Evolutionary conservation across 805 yeast genomes (phyloP).

Genomic region (Kazachstania viticola): DNA sequence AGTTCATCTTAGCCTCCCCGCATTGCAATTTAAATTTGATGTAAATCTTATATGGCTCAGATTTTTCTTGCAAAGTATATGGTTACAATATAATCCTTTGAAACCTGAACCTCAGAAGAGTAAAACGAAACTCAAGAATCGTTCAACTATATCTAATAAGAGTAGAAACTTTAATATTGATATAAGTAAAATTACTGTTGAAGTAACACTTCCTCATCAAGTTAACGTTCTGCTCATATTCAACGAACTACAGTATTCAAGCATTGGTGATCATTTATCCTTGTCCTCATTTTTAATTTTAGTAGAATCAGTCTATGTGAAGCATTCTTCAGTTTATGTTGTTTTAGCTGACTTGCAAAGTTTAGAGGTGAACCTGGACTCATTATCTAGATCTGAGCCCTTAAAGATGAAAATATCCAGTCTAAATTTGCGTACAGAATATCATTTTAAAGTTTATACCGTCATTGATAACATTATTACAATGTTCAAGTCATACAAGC

Average conservation of each 20-base stretch:
- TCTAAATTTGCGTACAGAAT: constrained; percentile 23
- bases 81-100: constrained; percentile 5
- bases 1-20: constrained; percentile 10
- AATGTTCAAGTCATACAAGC: constrained; percentile 36
- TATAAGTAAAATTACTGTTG: constrained; percentile 16
- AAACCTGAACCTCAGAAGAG: background rate
- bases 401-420: constrained; percentile 6
- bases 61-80: constrained; percentile 12
- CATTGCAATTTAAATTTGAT: constrained; percentile 18
- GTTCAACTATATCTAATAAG: background rate
- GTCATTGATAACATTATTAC: constrained; percentile 41
- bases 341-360: constrained; percentile 12
- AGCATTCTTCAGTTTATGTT: constrained; percentile 12
- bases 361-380: constrained; percentile 4
- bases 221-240: constrained; percentile 14
- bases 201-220: constrained; percentile 18
- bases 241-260: constrained; percentile 4
- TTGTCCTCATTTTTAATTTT: constrained; percentile 8
- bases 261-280: constrained; percentile 1
- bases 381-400: background rate
- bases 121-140: background rate
- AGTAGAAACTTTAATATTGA: constrained; percentile 3
- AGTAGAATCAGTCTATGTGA: constrained; percentile 23
- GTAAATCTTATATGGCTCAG: constrained; percentile 22
- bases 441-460: constrained; percentile 32